phyloP scores from a whole-genome alignment of 208 protist species.

The Leishmania mexicana region DNA sequence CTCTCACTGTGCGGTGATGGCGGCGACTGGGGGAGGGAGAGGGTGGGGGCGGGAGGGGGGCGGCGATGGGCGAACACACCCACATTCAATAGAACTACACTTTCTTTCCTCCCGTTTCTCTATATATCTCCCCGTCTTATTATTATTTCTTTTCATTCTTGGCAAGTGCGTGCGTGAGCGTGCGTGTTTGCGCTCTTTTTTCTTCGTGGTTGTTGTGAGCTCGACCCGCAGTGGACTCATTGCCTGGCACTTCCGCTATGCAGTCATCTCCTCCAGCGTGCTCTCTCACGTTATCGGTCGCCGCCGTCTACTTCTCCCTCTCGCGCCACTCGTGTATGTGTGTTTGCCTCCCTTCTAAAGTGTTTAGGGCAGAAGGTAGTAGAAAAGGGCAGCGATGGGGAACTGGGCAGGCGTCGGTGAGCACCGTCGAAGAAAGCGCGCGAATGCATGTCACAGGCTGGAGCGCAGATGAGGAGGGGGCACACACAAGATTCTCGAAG shows the following conservation, averaged over 20 bases:
- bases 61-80: not conserved
- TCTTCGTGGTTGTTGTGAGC: not conserved
- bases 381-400: not conserved
- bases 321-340: not conserved
- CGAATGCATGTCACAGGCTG: not conserved
- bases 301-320: not conserved
- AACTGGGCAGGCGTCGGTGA: not conserved
- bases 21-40: not conserved
- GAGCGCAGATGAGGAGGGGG: not conserved
- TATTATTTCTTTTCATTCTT: not conserved
- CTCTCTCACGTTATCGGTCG: not conserved
- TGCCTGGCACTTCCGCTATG: not conserved
- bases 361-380: not conserved
- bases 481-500: not conserved
- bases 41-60: not conserved
- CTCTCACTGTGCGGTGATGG: not conserved
- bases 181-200: not conserved
- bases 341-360: not conserved
- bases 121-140: not conserved
- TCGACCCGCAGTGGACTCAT: not conserved
- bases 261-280: not conserved
- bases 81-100: not conserved
- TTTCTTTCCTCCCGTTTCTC: slow-evolving; percentile 9
- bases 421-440: not conserved
- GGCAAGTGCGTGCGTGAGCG: not conserved